These are phyloP conservation scores for Hypoxylon cercidicola DNA, from an alignment of 495 filamentous ascomycete genomes.

Conservation along the genomic window DNA sequence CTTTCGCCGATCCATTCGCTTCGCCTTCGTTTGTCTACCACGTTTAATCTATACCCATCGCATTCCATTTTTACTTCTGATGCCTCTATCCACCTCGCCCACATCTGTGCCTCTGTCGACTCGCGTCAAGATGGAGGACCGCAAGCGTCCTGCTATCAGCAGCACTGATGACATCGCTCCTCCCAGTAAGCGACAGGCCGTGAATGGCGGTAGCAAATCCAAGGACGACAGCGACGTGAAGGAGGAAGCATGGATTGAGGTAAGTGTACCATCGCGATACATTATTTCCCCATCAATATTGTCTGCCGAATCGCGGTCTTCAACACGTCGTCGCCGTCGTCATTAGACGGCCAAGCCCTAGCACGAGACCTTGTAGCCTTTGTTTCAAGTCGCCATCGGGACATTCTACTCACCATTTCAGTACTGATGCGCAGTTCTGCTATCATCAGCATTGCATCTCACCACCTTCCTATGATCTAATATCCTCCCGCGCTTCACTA, in stretches of 20 bases:
- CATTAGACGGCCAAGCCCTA: conserved; percentile 21
- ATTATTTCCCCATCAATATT: conserved; percentile 16
- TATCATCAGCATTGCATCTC: conserved; percentile 36
- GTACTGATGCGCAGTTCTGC: conserved; percentile 47
- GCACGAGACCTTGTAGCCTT: conserved; percentile 37
- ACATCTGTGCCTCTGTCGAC: conserved; percentile 73
- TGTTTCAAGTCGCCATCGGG: conserved; percentile 35
- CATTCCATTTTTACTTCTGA: conserved; percentile 63
- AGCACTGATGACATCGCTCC: conserved; percentile 82
- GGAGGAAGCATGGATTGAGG: conserved; percentile 83
- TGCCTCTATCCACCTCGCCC: conserved; percentile 80
- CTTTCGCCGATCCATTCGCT: conserved; percentile 36
- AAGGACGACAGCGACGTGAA: conserved; percentile 82
- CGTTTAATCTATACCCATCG: conserved; percentile 23
- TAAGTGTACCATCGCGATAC: conserved; percentile 58
- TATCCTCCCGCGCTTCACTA: conserved; percentile 29
- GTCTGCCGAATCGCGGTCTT: conserved; percentile 22
- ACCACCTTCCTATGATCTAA: conserved; percentile 31
- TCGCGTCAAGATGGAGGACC: conserved; percentile 93
- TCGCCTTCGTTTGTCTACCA: conserved; percentile 51
- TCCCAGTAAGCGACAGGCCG: conserved; percentile 84
- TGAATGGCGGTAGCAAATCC: conserved; percentile 78
- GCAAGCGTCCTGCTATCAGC: conserved; percentile 84
- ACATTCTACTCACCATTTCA: conserved; percentile 48
- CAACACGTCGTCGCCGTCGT: conserved; percentile 5